Evolutionary conservation across 345 rosid species (phyloP).

Genomic region (Gossypium sturtianum): DNA sequence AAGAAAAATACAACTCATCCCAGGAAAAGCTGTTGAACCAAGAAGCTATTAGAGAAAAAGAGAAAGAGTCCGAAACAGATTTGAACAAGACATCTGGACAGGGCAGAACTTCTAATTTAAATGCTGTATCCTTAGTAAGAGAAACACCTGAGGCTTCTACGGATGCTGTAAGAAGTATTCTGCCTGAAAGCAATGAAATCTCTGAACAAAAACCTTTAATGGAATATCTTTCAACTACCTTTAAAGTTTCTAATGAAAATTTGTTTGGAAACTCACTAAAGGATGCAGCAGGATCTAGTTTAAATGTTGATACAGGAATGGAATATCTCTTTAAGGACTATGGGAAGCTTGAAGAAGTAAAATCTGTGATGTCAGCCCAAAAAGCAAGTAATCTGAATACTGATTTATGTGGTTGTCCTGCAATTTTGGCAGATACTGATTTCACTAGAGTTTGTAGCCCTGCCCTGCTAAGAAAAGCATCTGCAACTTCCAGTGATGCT

Average conservation of each 20-base stretch:
- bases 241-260: conserved; percentile 7
- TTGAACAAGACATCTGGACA: conserved; percentile 17
- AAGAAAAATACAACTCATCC: conserved; percentile 17
- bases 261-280: neutral
- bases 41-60: conserved; percentile 14
- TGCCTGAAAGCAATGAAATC: conserved; percentile 15
- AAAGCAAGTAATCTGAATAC: neutral
- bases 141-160: conserved; percentile 12
- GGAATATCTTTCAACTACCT: conserved; percentile 7
- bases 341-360: conserved; percentile 16
- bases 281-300: conserved; percentile 10
- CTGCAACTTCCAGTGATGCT: conserved; percentile 3
- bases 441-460: conserved; percentile 1
- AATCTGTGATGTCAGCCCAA: neutral
- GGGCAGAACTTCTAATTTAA: conserved; percentile 21
- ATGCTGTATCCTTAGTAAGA: conserved; percentile 9
- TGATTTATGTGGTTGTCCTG: conserved; percentile 6
- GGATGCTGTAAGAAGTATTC: conserved; percentile 1
- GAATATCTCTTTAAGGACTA: conserved; percentile 1
- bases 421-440: neutral
- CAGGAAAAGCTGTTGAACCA: conserved; percentile 21
- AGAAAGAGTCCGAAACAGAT: conserved; percentile 22
- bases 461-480: neutral
- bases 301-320: conserved; percentile 3
- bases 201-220: neutral